Base-by-base conservation (phyloP, 257 asterid genomes). In the Eucommia ulmoides region DNA sequence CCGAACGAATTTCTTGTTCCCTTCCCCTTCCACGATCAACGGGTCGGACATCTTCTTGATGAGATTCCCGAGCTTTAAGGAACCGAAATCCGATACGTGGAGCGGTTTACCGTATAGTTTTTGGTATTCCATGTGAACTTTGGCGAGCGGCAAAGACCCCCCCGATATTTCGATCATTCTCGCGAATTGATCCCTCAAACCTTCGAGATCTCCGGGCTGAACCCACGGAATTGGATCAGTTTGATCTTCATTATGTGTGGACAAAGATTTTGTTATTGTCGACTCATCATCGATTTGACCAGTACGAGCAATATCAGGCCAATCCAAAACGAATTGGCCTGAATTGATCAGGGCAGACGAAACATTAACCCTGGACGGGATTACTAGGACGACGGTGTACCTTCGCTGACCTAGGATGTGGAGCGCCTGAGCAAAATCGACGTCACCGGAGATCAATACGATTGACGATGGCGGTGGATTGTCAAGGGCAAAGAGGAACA, bases 401-500 rank as follows among this genome's bases (percentile, higher is more conserved):
- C 99, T 97, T 46, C 99, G 82, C 50, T 91, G 99, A 4, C 95
- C 96, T 1, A 92, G 82, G 56, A 87, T 78, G 66, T 92, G 97
- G 35, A 92, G 97, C 2, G 99, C 95, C 2, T 84, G 94, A 26
- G 99, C 67, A 67, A 92, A 92, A 69, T 92, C 99, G 46, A 92
- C 93, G 60, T 92, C 99, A 23, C 99, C 99, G 0, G 99, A 87
- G 24, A 92, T 87, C 50, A 91, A 80, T 91, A 91, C 46, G 65
- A 87, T 86, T 23, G 89, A 66, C 23, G 97, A 87, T 0, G 99
- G 99, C 19, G 99, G 95, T 45, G 66, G 85, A 57, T 83, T 87
- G 61, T 87, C 97, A 26, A 92, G 89, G 19, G 99, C 96, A 48
- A 91, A 92, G 26, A 92, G 92, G 61, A 92, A 87, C 94, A 92